Percentiles rank a stretch among this genome's conserved stretches.
Evolutionary conservation across 139 green algal genomes (phyloP).

Genomic region (Asterochloris erici): DNA sequence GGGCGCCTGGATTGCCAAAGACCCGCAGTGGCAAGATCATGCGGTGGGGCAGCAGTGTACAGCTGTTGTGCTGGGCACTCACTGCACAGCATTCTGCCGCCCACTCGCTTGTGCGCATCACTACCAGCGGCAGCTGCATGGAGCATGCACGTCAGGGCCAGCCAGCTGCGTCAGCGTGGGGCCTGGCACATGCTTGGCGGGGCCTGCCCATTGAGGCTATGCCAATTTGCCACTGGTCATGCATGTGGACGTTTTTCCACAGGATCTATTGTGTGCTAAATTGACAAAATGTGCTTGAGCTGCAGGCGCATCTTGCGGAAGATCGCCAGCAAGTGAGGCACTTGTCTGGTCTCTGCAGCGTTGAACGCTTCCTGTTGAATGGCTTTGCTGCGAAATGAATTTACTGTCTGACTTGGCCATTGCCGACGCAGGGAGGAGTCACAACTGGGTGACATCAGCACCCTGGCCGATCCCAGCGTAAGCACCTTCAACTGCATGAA

Average conservation of each 20-base stretch:
- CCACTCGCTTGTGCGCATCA: no score
- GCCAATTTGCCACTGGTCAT: no score
- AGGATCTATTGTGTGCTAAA: background rate
- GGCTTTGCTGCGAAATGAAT: background rate
- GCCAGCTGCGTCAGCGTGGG: no score
- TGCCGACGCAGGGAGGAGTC: slow-evolving; percentile 27
- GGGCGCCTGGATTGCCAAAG: slow-evolving; percentile 66
- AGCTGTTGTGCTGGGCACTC: background rate
- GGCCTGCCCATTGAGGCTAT: no score
- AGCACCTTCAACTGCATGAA: no score
- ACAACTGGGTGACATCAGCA: slow-evolving; percentile 69
- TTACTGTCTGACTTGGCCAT: background rate
- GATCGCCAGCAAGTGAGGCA: slow-evolving; percentile 43
- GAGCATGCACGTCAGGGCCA: no score
- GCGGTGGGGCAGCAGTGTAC: slow-evolving; percentile 1
- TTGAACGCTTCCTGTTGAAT: background rate
- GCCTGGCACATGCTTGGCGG: no score
- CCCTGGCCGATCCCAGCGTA: slow-evolving; percentile 71
- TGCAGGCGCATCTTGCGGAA: slow-evolving; percentile 56
- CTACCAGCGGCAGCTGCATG: no score
- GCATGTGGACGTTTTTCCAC: background rate
- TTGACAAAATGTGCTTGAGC: background rate
- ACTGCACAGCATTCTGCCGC: no score
- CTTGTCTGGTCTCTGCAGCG: background rate
- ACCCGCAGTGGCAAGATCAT: slow-evolving; percentile 51